These are phyloP conservation scores for Fusarium staphyleae DNA, from an alignment of 2,329 filamentous ascomycete genomes.

Conservation along the genomic window DNA sequence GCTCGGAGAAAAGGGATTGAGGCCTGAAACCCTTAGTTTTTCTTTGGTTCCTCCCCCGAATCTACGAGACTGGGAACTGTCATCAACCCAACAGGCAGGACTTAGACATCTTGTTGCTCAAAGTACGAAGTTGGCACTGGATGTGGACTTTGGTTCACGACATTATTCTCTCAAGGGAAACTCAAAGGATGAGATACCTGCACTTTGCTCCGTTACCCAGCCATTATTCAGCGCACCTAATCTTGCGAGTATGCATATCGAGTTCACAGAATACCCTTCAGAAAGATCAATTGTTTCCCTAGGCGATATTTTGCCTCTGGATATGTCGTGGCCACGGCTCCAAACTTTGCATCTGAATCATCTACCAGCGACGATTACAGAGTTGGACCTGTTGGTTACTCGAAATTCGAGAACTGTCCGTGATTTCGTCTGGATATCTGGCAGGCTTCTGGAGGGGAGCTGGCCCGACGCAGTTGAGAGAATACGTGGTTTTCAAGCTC, in stretches of 20 bases:
- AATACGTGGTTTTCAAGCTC: not conserved
- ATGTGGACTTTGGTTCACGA: not conserved
- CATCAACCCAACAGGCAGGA: not conserved
- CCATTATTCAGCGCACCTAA: conserved; percentile 1
- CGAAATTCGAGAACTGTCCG: not conserved
- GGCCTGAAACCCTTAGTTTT: not conserved
- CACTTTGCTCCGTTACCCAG: not conserved
- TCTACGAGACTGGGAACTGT: not conserved
- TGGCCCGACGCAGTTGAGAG: not conserved
- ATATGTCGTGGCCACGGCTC: not conserved
- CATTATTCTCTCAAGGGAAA: too few species aligned
- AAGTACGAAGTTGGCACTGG: not conserved
- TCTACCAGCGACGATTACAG: not conserved
- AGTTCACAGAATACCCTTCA: not conserved
- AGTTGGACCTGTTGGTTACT: not conserved
- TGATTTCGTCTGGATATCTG: not conserved
- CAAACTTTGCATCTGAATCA: not conserved
- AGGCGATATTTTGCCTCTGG: not conserved
- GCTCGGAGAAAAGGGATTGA: conserved; percentile 1
- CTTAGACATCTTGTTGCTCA: not conserved
- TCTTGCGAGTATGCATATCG: not conserved
- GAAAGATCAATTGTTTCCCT: not conserved
- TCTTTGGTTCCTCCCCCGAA: not conserved
- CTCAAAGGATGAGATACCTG: not conserved
- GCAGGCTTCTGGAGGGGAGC: conserved; percentile 2